phyloP scores from a whole-genome alignment of 177 flowering plant genomes.

The Telopea speciosissima region DNA sequence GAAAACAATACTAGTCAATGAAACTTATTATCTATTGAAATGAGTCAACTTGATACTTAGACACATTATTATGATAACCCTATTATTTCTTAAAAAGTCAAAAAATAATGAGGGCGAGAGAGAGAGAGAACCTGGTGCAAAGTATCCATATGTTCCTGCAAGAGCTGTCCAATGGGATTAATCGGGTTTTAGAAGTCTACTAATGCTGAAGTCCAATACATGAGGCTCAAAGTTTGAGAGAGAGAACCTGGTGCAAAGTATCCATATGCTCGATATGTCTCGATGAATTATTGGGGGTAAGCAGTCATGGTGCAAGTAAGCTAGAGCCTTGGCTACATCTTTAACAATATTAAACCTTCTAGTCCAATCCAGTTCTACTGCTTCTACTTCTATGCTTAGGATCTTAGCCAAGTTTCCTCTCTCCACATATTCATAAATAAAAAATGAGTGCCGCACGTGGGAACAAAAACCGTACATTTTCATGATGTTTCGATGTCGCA shows the following conservation, averaged over 20 bases:
- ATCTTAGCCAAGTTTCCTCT: neutral
- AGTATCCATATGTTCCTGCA: neutral
- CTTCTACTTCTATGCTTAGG: neutral
- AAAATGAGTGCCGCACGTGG: too few species aligned
- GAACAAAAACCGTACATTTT: too few species aligned
- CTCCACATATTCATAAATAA: too few species aligned
- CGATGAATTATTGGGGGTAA: neutral
- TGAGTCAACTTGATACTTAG: too few species aligned
- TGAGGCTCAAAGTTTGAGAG: neutral
- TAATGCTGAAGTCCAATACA: neutral
- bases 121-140: conserved; percentile 3
- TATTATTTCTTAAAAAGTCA: too few species aligned
- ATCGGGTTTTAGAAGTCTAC: neutral
- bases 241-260: neutral
- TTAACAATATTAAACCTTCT: neutral
- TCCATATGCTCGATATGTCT: neutral
- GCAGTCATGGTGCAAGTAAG: neutral
- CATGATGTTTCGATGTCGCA: too few species aligned
- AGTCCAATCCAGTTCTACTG: neutral
- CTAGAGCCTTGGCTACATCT: too few species aligned
- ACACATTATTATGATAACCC: too few species aligned
- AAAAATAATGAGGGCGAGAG: neutral
- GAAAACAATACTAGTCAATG: too few species aligned
- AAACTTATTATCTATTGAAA: too few species aligned
- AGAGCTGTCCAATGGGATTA: neutral